Conservation (phyloP, 1,284 basidiomycete species). For the Moniliophthora roreri region DNA sequence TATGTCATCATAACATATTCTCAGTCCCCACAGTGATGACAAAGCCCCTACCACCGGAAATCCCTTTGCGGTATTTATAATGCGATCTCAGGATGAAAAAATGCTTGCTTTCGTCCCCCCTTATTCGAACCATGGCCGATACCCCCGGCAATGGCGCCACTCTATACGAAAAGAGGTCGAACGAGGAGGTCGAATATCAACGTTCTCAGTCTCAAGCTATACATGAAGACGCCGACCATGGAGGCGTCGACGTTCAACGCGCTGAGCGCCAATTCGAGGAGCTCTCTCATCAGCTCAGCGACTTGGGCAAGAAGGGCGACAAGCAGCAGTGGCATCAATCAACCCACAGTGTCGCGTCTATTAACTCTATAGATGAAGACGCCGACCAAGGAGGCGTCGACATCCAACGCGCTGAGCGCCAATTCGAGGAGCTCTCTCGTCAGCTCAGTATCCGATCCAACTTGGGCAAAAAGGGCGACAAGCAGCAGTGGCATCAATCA, state of each 20-base stretch:
- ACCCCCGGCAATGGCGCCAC: slow-evolving; percentile 17
- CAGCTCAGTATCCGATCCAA: slow-evolving; percentile 10
- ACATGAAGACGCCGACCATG: background rate
- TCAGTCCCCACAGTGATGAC: too few relatives aligned
- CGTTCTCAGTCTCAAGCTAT: background rate
- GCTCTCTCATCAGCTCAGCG: slow-evolving; percentile 15
- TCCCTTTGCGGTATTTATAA: background rate
- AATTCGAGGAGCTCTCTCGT: slow-evolving; percentile 17
- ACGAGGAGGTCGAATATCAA: slow-evolving; percentile 8
- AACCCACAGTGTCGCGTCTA: slow-evolving; percentile 1
- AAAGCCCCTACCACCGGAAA: too few relatives aligned
- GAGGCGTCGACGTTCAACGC: slow-evolving; percentile 13
- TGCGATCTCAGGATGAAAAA: background rate
- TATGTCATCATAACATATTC: too few relatives aligned
- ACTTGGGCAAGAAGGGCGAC: background rate
- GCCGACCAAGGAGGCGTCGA: slow-evolving; percentile 9
- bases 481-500: background rate
- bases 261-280: slow-evolving; percentile 17
- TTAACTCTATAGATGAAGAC: background rate
- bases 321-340: background rate
- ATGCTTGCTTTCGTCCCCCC: background rate
- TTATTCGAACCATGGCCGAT: slow-evolving; percentile 13
- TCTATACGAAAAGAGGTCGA: slow-evolving; percentile 13
- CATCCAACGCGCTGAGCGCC: slow-evolving; percentile 13
- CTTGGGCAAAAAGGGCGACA: background rate